phyloP scores from a whole-genome alignment of 805 yeast genomes.

The Pichia scutulata region DNA sequence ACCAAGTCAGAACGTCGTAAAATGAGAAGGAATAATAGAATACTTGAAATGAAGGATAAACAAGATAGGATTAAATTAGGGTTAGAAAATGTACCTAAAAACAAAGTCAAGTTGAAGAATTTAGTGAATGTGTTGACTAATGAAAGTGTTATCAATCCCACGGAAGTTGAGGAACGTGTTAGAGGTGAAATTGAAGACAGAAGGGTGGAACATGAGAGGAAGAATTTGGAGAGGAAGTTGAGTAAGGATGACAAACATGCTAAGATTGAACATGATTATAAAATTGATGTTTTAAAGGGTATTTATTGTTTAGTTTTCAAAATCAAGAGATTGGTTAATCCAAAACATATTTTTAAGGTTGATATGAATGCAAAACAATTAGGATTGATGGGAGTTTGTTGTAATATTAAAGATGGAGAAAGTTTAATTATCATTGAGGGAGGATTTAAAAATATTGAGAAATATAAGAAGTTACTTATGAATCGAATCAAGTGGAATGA shows the following conservation, averaged over 20 bases:
- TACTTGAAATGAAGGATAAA: conserved; percentile 52
- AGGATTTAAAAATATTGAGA: conserved; percentile 49
- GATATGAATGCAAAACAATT: conserved; percentile 76
- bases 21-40: conserved; percentile 62
- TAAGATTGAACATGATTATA: conserved; percentile 30
- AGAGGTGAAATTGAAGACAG: conserved; percentile 61
- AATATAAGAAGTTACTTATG: conserved; percentile 53
- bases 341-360: conserved; percentile 64
- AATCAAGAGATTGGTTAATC: conserved; percentile 47
- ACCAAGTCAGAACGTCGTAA: conserved; percentile 75
- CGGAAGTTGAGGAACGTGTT: conserved; percentile 71
- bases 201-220: conserved; percentile 44
- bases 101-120: conserved; percentile 78
- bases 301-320: conserved; percentile 50
- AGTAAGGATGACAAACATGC: not conserved
- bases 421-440: conserved; percentile 72
- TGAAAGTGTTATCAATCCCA: conserved; percentile 84
- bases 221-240: conserved; percentile 34
- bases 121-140: conserved; percentile 81
- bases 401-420: conserved; percentile 37
- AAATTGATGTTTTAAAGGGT: conserved; percentile 34
- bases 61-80: conserved; percentile 79
- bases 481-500: conserved; percentile 60
- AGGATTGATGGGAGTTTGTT: conserved; percentile 54
- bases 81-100: conserved; percentile 78